These are phyloP conservation scores for Saprolegnia diclina DNA, from an alignment of 352 stramenopile species.

Conservation along the genomic window DNA sequence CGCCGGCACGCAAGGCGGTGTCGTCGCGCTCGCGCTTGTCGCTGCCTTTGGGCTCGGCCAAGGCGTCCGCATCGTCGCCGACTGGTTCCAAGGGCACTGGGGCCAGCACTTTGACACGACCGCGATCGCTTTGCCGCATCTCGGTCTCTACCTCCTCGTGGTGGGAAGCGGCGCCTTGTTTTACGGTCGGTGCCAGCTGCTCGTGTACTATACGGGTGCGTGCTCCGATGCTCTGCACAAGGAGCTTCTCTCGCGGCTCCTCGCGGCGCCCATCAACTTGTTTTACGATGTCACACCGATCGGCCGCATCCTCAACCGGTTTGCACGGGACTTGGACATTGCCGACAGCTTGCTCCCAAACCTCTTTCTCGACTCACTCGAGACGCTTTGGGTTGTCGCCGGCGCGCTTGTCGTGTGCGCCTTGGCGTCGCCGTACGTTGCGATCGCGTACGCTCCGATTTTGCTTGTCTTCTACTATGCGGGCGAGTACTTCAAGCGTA, in stretches of 20 bases:
- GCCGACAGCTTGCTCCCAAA: background rate
- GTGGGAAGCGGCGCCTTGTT: background rate
- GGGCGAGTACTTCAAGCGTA: conserved; percentile 21
- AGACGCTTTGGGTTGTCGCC: background rate
- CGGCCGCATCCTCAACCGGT: background rate
- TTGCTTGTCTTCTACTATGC: conserved; percentile 1
- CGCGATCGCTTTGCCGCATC: background rate
- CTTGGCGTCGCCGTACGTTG: background rate
- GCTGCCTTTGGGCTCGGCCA: conserved; percentile 10
- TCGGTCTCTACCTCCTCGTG: background rate
- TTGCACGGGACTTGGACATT: background rate
- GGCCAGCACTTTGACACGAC: background rate
- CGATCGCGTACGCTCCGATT: conserved; percentile 12
- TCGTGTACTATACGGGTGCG: background rate
- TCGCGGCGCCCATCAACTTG: background rate
- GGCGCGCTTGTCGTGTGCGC: background rate
- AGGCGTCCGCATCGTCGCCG: background rate
- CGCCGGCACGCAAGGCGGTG: background rate
- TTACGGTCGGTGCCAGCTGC: too few species aligned
- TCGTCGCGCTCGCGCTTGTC: background rate
- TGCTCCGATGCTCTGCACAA: background rate
- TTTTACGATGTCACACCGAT: background rate
- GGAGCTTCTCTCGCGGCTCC: background rate
- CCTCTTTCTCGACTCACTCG: background rate
- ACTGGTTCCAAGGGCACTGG: conserved; percentile 10